Evolutionary conservation across 2,329 filamentous ascomycete species (phyloP).

Genomic region (Atkinsonella texensis): DNA sequence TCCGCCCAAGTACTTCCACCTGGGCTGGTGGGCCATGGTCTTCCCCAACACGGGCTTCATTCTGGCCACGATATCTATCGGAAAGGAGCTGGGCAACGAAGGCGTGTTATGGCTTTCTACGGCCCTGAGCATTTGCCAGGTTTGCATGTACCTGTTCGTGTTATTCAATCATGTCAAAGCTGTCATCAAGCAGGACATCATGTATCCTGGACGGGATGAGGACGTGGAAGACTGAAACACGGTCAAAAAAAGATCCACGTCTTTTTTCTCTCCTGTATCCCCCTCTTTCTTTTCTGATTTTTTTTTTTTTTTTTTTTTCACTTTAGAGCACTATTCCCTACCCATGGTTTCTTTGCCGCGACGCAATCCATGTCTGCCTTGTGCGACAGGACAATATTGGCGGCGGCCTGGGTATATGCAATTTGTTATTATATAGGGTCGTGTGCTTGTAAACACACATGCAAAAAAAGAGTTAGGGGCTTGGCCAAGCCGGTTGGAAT

Average conservation of each 20-base stretch:
- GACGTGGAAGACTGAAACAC: conserved; percentile 31
- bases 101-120: conserved; percentile 35
- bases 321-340: not conserved
- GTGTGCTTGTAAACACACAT: too few relatives aligned
- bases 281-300: not conserved
- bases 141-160: conserved; percentile 30
- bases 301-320: not conserved
- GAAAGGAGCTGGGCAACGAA: conserved; percentile 32
- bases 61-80: conserved; percentile 43
- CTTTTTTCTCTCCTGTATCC: not conserved
- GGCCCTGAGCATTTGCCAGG: conserved; percentile 36
- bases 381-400: too few relatives aligned
- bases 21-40: conserved; percentile 54
- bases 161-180: conserved; percentile 31
- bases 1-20: conserved; percentile 39
- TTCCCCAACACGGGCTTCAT: conserved; percentile 51
- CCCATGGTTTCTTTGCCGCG: not conserved
- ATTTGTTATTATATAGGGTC: too few relatives aligned
- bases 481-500: too few relatives aligned
- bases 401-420: too few relatives aligned
- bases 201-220: conserved; percentile 43
- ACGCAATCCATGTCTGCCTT: too few relatives aligned
- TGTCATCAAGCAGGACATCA: conserved; percentile 39
- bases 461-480: too few relatives aligned
- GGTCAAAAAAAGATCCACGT: not conserved